These are phyloP conservation scores for Ocimum tenuiflorum DNA, from an alignment of 257 asterid genomes.

Conservation along the genomic window DNA sequence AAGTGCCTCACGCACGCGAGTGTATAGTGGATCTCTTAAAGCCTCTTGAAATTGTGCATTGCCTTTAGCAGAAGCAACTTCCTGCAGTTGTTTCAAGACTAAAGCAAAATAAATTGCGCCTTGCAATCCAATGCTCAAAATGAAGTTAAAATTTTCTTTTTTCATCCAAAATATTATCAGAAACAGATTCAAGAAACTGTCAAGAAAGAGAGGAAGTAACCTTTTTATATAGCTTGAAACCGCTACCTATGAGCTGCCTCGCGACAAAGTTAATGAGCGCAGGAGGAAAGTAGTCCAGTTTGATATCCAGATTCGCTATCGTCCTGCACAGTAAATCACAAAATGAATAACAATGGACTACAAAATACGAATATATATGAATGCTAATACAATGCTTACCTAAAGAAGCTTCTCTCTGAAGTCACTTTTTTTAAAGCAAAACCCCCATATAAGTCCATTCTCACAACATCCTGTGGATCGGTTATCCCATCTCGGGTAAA, in stretches of 20 bases:
- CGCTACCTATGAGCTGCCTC: constrained; percentile 84
- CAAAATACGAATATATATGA: not conserved
- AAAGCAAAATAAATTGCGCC: too few relatives aligned
- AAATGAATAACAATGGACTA: not conserved
- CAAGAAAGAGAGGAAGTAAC: constrained; percentile 20
- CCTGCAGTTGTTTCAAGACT: constrained; percentile 39
- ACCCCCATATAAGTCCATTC: constrained; percentile 83
- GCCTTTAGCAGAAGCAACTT: constrained; percentile 68
- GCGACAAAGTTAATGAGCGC: constrained; percentile 70
- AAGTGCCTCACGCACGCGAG: constrained; percentile 47
- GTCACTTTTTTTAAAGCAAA: constrained; percentile 71
- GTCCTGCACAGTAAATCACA: constrained; percentile 41
- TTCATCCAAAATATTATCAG: too few relatives aligned
- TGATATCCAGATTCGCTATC: constrained; percentile 73
- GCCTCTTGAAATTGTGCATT: constrained; percentile 43
- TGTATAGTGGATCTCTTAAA: constrained; percentile 50
- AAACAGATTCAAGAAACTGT: not conserved
- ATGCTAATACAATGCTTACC: constrained; percentile 33
- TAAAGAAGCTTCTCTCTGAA: constrained; percentile 58
- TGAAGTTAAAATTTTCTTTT: too few relatives aligned
- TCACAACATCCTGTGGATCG: constrained; percentile 54
- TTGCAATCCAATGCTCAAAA: too few relatives aligned
- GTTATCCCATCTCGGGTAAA: constrained; percentile 61
- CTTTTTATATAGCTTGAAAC: constrained; percentile 93
- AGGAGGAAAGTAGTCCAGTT: constrained; percentile 70